These are phyloP conservation scores for Saitozyma sp. DNA, from an alignment of 768 basidiomycete genomes.

Conservation along the genomic window DNA sequence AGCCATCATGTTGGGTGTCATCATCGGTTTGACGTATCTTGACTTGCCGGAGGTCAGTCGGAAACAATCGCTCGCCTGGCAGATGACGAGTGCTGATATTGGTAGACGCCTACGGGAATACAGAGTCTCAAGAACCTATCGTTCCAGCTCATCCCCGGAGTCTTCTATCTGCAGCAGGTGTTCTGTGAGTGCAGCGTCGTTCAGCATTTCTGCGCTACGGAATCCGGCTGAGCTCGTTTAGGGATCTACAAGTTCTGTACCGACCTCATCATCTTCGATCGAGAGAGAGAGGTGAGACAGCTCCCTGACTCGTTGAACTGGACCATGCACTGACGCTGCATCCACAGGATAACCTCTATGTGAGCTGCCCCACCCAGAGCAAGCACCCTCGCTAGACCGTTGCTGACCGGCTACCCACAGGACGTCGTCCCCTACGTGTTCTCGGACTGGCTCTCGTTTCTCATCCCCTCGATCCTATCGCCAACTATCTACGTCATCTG, in stretches of 20 bases:
- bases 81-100: neutral
- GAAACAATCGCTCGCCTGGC: too few relatives aligned
- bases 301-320: too few relatives aligned
- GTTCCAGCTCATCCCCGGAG: conserved; percentile 47
- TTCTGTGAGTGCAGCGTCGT: conserved; percentile 23
- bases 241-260: conserved; percentile 54
- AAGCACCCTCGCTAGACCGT: neutral
- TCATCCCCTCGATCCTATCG: conserved; percentile 54
- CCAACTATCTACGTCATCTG: conserved; percentile 47
- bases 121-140: conserved; percentile 53
- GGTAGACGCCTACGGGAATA: conserved; percentile 51
- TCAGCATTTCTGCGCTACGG: neutral
- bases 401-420: conserved; percentile 29
- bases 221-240: conserved; percentile 8
- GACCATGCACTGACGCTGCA: too few relatives aligned
- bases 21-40: conserved; percentile 55
- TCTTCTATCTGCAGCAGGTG: conserved; percentile 49
- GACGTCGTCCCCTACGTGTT: conserved; percentile 54
- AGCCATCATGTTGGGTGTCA: conserved; percentile 37
- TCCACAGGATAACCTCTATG: conserved; percentile 33
- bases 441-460: conserved; percentile 53
- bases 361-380: conserved; percentile 10
- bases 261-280: conserved; percentile 56
- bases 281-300: conserved; percentile 53
- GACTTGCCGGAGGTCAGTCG: conserved; percentile 49